Base-by-base conservation (phyloP, 345 rosid species). In the Gossypium turneri region DNA sequence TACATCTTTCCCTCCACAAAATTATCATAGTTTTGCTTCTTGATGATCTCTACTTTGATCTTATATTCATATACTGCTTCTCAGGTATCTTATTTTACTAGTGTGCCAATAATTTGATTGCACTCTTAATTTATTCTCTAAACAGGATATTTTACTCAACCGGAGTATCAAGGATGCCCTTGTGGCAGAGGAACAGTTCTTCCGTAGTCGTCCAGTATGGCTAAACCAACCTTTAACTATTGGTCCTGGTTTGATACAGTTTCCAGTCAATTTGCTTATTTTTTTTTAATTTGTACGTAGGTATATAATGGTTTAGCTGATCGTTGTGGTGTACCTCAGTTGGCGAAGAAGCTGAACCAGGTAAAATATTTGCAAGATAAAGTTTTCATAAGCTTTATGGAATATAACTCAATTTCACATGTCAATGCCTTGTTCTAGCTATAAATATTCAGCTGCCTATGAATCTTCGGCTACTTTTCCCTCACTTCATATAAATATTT, bases 271-370 rank as follows among this genome's bases (percentile, higher is more conserved):
- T 55, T 16, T 78, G 25, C 60, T 52, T 27, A 63, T 53, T 29
- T 71, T 16, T 53, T 63, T 65, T 71, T 4, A 2, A 47, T 19
- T 67, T 24, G 29, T 4, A 24, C 15, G 56, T 62, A 94, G 97
- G 92, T 84, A 53, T 94, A 94, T 84, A 91, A 82, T 68, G 88
- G 90, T 82, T 82, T 94, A 29, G 87, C 88, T 41, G 98, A 92
- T 83, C 90, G 93, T 13, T 92, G 96, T 88, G 98, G 98, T 55
- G 85, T 92, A 78, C 96, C 98, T 74, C 98, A 94, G 77, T 67
- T 92, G 82, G 98, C 98, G 45, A 94, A 92, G 86, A 94, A 91
- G 81, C 83, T 94, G 85, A 94, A 94, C 78, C 97, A 91, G 94
- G 98, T 92, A 86, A 58, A 61, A 67, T 29, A 16, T 62, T 58